These are phyloP conservation scores for Leptographium wingfieldii DNA, from an alignment of 2,329 filamentous ascomycete species.

Conservation along the genomic window DNA sequence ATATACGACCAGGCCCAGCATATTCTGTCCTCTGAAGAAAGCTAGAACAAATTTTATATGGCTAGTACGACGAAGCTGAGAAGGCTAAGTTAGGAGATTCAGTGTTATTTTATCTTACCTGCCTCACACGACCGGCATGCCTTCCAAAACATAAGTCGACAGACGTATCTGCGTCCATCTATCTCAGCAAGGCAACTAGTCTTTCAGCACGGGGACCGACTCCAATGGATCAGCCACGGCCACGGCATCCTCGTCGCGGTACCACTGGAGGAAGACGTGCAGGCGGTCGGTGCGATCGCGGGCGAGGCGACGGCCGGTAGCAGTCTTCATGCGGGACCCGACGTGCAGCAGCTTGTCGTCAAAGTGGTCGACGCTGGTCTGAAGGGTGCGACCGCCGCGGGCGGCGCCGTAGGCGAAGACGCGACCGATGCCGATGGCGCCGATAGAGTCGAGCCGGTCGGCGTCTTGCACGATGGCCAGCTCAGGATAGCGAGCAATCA, in stretches of 20 bases:
- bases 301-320: slow-evolving; percentile 39
- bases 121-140: too few relatives aligned
- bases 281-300: slow-evolving; percentile 40
- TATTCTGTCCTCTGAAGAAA: too few relatives aligned
- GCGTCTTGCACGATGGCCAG: slow-evolving; percentile 83
- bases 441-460: slow-evolving; percentile 82
- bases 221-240: slow-evolving; percentile 2
- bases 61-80: too few relatives aligned
- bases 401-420: slow-evolving; percentile 67
- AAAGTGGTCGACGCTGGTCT: slow-evolving; percentile 60
- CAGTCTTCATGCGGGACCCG: slow-evolving; percentile 52
- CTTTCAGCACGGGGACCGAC: neutral
- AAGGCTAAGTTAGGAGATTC: too few relatives aligned
- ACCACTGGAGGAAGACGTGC: slow-evolving; percentile 42
- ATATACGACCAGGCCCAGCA: too few relatives aligned
- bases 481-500: slow-evolving; percentile 59
- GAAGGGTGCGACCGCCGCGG: slow-evolving; percentile 38
- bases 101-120: too few relatives aligned
- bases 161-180: neutral
- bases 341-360: slow-evolving; percentile 60
- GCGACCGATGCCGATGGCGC: slow-evolving; percentile 71
- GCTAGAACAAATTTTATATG: too few relatives aligned
- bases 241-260: slow-evolving; percentile 34
- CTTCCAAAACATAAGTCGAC: too few relatives aligned
- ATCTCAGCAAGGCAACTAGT: neutral